A percentile compares a stretch with the other conserved stretches of the same genome.
phyloP scores from a whole-genome alignment of 1,284 basidiomycete species.

The Sporisorium scitamineum region DNA sequence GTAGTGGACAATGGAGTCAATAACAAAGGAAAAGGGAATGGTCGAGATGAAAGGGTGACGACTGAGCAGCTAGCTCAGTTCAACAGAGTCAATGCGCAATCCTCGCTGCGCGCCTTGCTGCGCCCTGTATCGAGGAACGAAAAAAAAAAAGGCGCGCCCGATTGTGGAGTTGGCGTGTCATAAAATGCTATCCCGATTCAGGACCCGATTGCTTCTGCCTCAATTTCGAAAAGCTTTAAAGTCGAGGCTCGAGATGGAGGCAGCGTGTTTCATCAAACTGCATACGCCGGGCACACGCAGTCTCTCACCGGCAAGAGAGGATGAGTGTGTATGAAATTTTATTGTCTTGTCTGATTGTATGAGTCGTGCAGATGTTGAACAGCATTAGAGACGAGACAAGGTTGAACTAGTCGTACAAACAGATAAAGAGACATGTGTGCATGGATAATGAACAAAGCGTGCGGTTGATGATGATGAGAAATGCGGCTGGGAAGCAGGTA shows the following conservation, averaged over 20 bases:
- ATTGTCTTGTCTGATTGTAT: slow-evolving; percentile 31
- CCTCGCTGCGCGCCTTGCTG: no score
- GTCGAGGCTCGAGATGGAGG: no score
- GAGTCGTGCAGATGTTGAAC: slow-evolving; percentile 51
- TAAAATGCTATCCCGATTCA: no score
- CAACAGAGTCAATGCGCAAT: slow-evolving; percentile 29
- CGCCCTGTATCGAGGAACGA: no score
- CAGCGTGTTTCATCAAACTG: not conserved
- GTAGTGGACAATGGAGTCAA: slow-evolving; percentile 4
- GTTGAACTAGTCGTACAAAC: slow-evolving; percentile 58
- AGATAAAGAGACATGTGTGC: slow-evolving; percentile 10
- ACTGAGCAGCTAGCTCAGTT: slow-evolving; percentile 18
- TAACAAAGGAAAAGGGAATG: not conserved
- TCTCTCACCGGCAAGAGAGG: not conserved
- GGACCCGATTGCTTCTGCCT: no score
- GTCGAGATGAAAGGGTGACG: slow-evolving; percentile 10
- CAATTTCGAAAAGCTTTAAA: no score
- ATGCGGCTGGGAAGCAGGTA: slow-evolving; percentile 27
- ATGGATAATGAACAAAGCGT: slow-evolving; percentile 17
- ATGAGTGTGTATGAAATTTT: not conserved
- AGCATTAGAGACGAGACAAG: slow-evolving; percentile 50
- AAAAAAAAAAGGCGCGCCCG: no score
- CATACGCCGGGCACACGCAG: not conserved
- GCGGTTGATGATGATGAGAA: slow-evolving; percentile 11
- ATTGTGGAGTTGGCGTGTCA: no score